Evolutionary conservation across 2,329 filamentous ascomycete species (phyloP).

Genomic region (Blastomyces gilchristii): DNA sequence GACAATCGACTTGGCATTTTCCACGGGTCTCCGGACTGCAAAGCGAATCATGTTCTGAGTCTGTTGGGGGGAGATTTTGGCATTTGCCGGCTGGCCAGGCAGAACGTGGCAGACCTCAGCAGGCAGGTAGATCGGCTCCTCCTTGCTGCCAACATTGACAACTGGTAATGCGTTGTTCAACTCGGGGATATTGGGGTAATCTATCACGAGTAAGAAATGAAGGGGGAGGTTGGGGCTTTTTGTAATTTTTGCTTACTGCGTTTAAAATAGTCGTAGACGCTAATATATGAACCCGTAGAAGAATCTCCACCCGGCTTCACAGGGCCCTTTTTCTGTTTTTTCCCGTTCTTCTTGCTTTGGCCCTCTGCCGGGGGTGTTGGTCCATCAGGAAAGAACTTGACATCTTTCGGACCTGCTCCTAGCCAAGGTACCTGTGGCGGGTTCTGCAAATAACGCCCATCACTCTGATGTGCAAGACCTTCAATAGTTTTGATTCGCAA

Average conservation of each 20-base stretch:
- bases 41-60: conserved; percentile 61
- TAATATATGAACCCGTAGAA: conserved; percentile 33
- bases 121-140: conserved; percentile 54
- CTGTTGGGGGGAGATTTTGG: conserved; percentile 51
- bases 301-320: conserved; percentile 17
- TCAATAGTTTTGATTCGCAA: conserved; percentile 38
- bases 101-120: conserved; percentile 55
- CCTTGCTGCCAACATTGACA: conserved; percentile 53
- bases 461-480: conserved; percentile 34
- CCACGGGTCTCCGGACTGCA: conserved; percentile 55
- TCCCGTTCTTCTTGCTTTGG: conserved; percentile 7
- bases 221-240: not conserved
- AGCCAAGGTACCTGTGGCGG: conserved; percentile 27
- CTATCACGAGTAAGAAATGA: conserved; percentile 19
- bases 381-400: conserved; percentile 44
- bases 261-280: conserved; percentile 44
- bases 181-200: conserved; percentile 25
- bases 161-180: conserved; percentile 43
- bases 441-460: conserved; percentile 28
- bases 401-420: conserved; percentile 43
- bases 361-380: conserved; percentile 11
- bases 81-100: conserved; percentile 53
- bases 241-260: conserved; percentile 25
- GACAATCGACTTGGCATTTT: conserved; percentile 58
- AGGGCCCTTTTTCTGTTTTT: conserved; percentile 26